Percentiles rank a stretch among this genome's conserved stretches.
Conservation (phyloP, 176 grass and related monocot species). For the Avena atlantica region DNA sequence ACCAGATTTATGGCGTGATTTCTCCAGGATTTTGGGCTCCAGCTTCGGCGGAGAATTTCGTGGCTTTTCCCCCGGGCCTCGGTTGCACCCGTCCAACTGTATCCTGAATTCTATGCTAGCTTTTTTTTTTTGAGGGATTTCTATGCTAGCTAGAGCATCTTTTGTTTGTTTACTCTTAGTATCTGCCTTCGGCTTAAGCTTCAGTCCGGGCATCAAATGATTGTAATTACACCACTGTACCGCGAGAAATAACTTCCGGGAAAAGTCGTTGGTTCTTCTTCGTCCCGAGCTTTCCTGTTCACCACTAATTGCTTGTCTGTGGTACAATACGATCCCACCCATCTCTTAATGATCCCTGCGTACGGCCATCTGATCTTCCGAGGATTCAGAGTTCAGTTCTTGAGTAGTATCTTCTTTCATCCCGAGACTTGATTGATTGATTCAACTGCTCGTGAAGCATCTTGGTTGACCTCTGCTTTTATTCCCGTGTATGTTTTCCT, state of each 20-base stretch:
- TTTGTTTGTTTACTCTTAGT: background rate
- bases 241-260: background rate
- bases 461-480: background rate
- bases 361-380: background rate
- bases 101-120: background rate
- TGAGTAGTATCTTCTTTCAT: background rate
- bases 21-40: background rate
- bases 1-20: background rate
- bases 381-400: background rate
- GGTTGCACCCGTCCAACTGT: slow-evolving; percentile 6
- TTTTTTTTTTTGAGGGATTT: too few relatives aligned
- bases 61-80: background rate
- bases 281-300: slow-evolving; percentile 15
- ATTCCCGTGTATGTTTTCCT: background rate
- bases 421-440: background rate
- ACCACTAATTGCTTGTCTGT: slow-evolving; percentile 1
- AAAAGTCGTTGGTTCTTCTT: slow-evolving; percentile 11
- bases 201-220: background rate
- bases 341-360: slow-evolving; percentile 4
- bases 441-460: background rate
- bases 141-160: background rate
- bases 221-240: background rate
- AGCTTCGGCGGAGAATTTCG: background rate
- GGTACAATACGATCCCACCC: background rate
- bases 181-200: background rate